Percentiles rank a stretch among this genome's conserved stretches.
Evolutionary conservation across 2,329 filamentous ascomycete species (phyloP).

Genomic region (Camillea tinctor): DNA sequence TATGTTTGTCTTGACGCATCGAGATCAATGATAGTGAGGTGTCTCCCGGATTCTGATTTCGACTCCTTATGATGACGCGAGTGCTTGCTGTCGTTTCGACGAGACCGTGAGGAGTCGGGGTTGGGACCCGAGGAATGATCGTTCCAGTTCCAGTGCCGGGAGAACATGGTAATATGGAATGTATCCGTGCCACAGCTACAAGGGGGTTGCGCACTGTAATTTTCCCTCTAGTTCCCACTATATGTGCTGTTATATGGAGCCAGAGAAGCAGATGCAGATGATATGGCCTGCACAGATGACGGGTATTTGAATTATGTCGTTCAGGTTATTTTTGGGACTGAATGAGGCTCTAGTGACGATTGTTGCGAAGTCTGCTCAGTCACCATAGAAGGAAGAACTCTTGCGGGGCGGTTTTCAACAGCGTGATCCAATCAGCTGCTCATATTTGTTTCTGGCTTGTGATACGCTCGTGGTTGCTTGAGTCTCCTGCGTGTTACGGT

Average conservation of each 20-base stretch:
- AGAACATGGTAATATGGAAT: neutral
- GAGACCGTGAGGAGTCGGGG: neutral
- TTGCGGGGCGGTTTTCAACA: neutral
- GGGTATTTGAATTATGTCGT: neutral
- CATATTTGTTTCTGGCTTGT: neutral
- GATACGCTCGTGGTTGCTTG: neutral
- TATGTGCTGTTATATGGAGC: neutral
- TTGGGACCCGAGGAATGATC: neutral
- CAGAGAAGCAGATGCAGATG: neutral
- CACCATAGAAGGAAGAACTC: neutral
- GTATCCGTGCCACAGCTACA: neutral
- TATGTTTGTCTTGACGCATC: neutral
- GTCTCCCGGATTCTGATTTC: neutral
- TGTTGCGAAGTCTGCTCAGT: neutral
- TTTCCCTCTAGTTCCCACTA: neutral
- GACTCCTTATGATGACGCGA: neutral
- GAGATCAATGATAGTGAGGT: neutral
- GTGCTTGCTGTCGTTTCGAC: neutral
- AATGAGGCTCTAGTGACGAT: neutral
- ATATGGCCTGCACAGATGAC: neutral
- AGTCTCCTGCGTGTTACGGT: neutral
- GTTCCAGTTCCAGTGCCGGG: neutral
- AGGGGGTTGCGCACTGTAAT: neutral
- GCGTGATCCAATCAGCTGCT: neutral
- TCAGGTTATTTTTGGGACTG: neutral